These are phyloP conservation scores for Gracilaria vermiculophylla DNA, from an alignment of 23 red algal genomes.

Conservation along the genomic window DNA sequence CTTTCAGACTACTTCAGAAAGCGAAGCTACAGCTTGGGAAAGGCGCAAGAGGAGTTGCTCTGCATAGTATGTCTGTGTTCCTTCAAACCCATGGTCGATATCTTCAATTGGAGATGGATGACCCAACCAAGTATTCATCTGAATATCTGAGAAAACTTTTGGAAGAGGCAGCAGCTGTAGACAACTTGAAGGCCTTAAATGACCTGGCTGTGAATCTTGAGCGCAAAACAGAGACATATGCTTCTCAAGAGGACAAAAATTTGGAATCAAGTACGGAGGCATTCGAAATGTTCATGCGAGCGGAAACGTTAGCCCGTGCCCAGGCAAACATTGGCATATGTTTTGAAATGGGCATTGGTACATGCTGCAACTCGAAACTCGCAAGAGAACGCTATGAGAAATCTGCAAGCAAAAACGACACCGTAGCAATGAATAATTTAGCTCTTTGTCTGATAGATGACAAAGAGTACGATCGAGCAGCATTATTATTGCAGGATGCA, in stretches of 20 bases:
- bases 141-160: constrained; percentile 22
- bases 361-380: constrained; percentile 2
- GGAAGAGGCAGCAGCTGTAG: constrained; percentile 21
- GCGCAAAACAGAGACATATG: background rate
- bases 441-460: constrained; percentile 40
- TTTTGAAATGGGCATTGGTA: constrained; percentile 51
- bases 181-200: constrained; percentile 5
- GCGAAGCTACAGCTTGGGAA: background rate
- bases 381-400: constrained; percentile 43
- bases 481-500: constrained; percentile 18
- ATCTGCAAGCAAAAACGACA: constrained; percentile 3
- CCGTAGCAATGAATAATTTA: constrained; percentile 48
- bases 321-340: constrained; percentile 55
- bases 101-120: background rate
- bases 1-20: constrained; percentile 1
- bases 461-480: constrained; percentile 32
- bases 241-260: background rate
- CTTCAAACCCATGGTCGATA: background rate
- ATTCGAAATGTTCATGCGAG: constrained; percentile 34
- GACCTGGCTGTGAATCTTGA: constrained; percentile 38
- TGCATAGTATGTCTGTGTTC: background rate
- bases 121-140: background rate
- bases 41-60: background rate
- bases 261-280: constrained; percentile 1
- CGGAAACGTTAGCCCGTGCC: constrained; percentile 1